Percentiles rank a stretch among this genome's conserved stretches.
These are phyloP conservation scores for Curvularia sp. DNA, from an alignment of 2,329 filamentous ascomycete genomes.

Conservation along the genomic window DNA sequence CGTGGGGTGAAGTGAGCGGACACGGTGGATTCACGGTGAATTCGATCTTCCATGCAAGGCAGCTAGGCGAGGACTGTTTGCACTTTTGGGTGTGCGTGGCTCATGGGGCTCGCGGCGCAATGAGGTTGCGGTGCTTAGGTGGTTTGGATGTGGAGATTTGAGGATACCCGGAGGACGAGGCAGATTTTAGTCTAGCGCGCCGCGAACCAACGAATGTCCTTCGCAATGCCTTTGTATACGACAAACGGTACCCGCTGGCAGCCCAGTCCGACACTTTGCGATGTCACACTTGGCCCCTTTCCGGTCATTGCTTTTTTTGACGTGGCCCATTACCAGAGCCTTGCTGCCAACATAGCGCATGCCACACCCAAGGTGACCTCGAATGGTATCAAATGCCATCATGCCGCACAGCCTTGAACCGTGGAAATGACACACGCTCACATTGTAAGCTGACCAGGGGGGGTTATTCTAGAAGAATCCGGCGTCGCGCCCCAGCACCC, in stretches of 20 bases:
- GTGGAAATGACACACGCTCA: not conserved
- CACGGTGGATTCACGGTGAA: constrained; percentile 25
- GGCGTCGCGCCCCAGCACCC: constrained; percentile 19
- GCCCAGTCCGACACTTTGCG: constrained; percentile 23
- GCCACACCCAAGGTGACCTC: constrained; percentile 4
- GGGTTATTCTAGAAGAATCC: constrained; percentile 9
- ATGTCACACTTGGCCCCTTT: constrained; percentile 15
- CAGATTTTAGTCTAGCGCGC: constrained; percentile 29
- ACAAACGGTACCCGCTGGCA: constrained; percentile 16
- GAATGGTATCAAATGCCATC: constrained; percentile 7
- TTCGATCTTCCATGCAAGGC: constrained; percentile 43
- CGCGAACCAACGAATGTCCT: constrained; percentile 13
- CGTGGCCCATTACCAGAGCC: constrained; percentile 7
- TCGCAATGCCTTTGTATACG: constrained; percentile 12
- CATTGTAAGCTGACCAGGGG: constrained; percentile 11
- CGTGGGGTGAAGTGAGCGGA: constrained; percentile 16
- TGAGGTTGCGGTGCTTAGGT: constrained; percentile 18
- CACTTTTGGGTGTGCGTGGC: constrained; percentile 13
- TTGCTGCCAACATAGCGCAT: constrained; percentile 6
- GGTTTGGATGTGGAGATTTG: constrained; percentile 32
- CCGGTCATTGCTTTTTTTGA: constrained; percentile 1
- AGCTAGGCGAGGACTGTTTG: constrained; percentile 12
- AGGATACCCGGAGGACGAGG: constrained; percentile 31
- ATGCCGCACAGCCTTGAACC: not conserved
- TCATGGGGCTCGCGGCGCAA: constrained; percentile 28